Percentiles rank a stretch among this genome's conserved stretches.
phyloP scores from a whole-genome alignment of 2,329 filamentous ascomycete species.

The Purpureocillium lavendulum region DNA sequence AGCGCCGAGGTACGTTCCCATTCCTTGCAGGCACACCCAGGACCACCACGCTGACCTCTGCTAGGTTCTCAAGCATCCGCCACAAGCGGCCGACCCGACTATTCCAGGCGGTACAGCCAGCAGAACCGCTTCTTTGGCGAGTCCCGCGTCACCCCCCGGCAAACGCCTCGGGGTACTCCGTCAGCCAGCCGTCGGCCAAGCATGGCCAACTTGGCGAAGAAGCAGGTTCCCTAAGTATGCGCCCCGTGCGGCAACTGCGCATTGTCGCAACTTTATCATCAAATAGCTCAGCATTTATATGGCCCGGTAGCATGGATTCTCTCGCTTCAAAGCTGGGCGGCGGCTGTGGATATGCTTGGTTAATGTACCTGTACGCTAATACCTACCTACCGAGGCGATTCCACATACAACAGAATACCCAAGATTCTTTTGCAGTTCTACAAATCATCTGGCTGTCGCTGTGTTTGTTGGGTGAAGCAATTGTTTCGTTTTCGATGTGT shows the following conservation, averaged over 20 bases:
- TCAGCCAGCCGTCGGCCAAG: constrained; percentile 24
- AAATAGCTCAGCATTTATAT: no score
- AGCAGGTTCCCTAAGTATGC: no score
- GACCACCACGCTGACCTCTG: background rate
- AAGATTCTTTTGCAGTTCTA: no score
- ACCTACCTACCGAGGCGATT: no score
- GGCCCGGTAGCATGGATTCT: no score
- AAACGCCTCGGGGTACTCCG: constrained; percentile 27
- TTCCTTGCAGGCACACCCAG: background rate
- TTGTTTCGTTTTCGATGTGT: no score
- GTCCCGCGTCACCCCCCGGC: constrained; percentile 28
- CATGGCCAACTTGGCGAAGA: constrained; percentile 8
- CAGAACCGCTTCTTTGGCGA: constrained; percentile 33
- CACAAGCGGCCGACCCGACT: constrained; percentile 9
- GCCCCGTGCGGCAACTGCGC: no score
- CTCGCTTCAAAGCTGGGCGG: no score
- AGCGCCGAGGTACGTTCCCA: constrained; percentile 18
- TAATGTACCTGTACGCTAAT: background rate
- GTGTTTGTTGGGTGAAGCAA: no score
- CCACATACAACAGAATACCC: no score
- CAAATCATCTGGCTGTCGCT: no score
- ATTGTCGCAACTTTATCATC: no score
- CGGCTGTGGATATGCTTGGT: background rate
- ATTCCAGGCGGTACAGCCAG: constrained; percentile 24
- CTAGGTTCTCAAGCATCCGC: constrained; percentile 15